Percentiles rank a stretch among this genome's conserved stretches.
Conservation (phyloP, 2,329 filamentous ascomycete species). For the Colletotrichum echinochloae region DNA sequence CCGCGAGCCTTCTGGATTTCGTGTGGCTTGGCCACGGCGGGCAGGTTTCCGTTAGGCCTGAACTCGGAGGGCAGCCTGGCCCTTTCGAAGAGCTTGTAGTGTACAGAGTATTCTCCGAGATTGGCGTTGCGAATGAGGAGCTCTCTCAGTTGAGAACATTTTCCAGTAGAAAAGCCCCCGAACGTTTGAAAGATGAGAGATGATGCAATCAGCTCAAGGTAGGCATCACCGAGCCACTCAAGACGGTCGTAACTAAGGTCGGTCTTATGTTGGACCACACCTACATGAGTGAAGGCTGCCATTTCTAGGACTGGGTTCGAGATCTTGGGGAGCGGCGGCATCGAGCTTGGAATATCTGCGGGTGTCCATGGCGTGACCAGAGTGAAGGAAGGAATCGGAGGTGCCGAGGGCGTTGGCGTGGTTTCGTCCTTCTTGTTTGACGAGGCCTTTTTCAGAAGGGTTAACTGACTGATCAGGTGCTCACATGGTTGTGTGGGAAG, state of each 20-base stretch:
- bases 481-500: too few species aligned
- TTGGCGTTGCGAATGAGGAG: constrained; percentile 84
- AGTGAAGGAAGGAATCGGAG: constrained; percentile 35
- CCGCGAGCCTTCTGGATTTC: constrained; percentile 79
- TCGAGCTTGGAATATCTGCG: constrained; percentile 58
- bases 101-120: constrained; percentile 74
- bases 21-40: constrained; percentile 52
- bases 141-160: constrained; percentile 82
- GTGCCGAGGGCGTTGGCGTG: neutral
- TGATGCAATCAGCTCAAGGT: constrained; percentile 81
- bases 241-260: constrained; percentile 80
- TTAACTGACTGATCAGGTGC: neutral
- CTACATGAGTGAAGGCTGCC: constrained; percentile 76
- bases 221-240: constrained; percentile 91
- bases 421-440: neutral
- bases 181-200: constrained; percentile 82
- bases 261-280: constrained; percentile 51
- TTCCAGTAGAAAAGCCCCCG: constrained; percentile 72
- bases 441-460: neutral
- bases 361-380: constrained; percentile 61
- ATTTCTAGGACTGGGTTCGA: constrained; percentile 68
- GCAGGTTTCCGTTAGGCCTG: constrained; percentile 44
- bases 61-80: constrained; percentile 67
- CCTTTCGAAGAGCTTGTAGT: constrained; percentile 77
- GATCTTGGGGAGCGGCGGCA: constrained; percentile 73